Base-by-base conservation (phyloP, 768 basidiomycete genomes). In the Cystobasidium onofrii region DNA sequence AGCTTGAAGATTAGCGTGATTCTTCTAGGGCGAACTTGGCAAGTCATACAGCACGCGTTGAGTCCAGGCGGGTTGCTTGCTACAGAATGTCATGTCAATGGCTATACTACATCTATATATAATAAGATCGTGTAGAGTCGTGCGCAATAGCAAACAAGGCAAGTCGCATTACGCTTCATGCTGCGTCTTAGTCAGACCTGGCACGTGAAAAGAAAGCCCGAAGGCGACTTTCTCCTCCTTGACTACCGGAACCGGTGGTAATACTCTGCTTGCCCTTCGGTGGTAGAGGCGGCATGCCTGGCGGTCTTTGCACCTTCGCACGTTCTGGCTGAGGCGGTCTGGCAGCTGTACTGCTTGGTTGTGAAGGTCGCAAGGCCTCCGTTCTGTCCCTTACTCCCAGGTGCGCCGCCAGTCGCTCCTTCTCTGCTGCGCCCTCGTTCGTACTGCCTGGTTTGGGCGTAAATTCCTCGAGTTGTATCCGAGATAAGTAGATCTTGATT, bases 401-500 rank as follows among this genome's bases (percentile, higher is more conserved):
- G 2, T 60, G 57, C 31, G 57, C 57, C 6, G 63, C 63, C 31
- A 43, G 9, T 39, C 39, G 10, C 33, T 64, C 63, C 63, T 64
- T 64, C 36, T 64, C 52, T 27, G 36, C n/a, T 10, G 33, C 13
- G 23, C 2, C 6, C 15, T 27, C 63, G 6, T 27, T 7, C 1
- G 50, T 9, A 18, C 4, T 12, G 20, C 55, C 41, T 60, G 34
- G 31, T 36, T 60, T 27, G 9, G 69, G 69, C 41, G 55, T 55
- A n/a, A 71, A 61, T 39, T 71, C 69, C 69, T 71, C 69, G 2
- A 71, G 69, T 31, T 52, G 69, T 31, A 71, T 71, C 6, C 69
- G 50, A 12, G 69, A 71, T n/a, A 71, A 34, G 41, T 71, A 71
- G 55, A 71, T 71, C 55, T 71, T 71, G 69, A 71, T 71, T 34